These are phyloP conservation scores for Pelagophyceae sp. DNA, from an alignment of 352 stramenopile genomes.

Conservation along the genomic window DNA sequence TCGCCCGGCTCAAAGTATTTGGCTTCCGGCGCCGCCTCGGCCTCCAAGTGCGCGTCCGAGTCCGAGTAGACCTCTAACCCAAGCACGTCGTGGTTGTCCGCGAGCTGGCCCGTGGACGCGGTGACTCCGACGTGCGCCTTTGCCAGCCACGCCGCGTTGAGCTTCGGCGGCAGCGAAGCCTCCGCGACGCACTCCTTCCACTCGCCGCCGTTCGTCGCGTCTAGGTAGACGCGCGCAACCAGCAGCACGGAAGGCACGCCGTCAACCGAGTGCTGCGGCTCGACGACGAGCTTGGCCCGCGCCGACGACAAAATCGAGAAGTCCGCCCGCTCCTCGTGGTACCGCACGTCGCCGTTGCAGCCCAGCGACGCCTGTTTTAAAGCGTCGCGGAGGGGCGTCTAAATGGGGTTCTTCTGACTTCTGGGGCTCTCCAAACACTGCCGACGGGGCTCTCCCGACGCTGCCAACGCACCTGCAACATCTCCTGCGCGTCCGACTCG, in stretches of 20 bases:
- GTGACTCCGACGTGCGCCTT: conserved; percentile 42
- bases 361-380: conserved; percentile 16
- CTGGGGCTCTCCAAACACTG: neutral
- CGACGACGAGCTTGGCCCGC: conserved; percentile 29
- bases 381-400: too few relatives aligned
- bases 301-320: conserved; percentile 36
- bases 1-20: neutral
- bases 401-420: too few relatives aligned
- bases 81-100: conserved; percentile 61
- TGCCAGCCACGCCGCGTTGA: conserved; percentile 35
- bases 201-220: conserved; percentile 33
- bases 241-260: neutral
- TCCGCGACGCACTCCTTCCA: conserved; percentile 32
- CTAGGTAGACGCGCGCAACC: conserved; percentile 26
- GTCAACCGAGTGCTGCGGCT: neutral
- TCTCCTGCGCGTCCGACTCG: conserved; percentile 18
- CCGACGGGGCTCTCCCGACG: neutral
- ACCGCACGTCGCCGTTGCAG: conserved; percentile 33
- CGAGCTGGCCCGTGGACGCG: conserved; percentile 55
- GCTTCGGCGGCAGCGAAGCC: conserved; percentile 33
- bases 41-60: conserved; percentile 27
- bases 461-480: too few relatives aligned
- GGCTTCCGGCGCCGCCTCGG: conserved; percentile 21
- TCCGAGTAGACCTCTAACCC: conserved; percentile 31
- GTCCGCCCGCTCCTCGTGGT: conserved; percentile 39